Conservation (phyloP, 2,329 filamentous ascomycete genomes). For the Botrytis sinoallii region DNA sequence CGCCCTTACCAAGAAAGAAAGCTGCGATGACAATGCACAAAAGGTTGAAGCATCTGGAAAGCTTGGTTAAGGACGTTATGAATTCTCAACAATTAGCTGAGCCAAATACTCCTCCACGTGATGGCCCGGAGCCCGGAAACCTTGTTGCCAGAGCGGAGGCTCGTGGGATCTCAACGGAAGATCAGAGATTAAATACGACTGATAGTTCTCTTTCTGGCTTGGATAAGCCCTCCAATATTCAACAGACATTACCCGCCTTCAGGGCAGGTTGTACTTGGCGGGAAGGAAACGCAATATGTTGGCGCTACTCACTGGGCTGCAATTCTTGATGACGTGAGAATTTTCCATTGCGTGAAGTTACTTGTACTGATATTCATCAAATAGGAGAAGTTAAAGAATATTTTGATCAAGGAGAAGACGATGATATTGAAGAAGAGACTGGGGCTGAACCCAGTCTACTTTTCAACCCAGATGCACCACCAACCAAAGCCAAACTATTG, state of each 20-base stretch:
- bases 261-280: conserved; percentile 46
- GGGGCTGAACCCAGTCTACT: conserved; percentile 40
- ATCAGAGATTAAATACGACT: background rate
- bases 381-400: conserved; percentile 59
- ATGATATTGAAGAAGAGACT: conserved; percentile 37
- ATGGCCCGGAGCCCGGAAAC: background rate
- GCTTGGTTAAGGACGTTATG: conserved; percentile 56
- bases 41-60: conserved; percentile 53
- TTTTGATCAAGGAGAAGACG: conserved; percentile 46
- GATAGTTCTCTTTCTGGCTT: background rate
- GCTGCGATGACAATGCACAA: conserved; percentile 50
- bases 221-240: background rate
- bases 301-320: conserved; percentile 60
- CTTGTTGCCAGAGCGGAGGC: background rate
- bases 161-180: background rate
- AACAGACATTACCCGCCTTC: background rate
- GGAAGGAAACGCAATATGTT: conserved; percentile 50
- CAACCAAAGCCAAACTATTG: conserved; percentile 47
- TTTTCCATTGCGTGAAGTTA: background rate
- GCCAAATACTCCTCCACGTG: background rate
- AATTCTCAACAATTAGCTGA: conserved; percentile 20
- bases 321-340: conserved; percentile 55
- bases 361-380: conserved; percentile 38
- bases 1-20: conserved; percentile 40
- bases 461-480: conserved; percentile 40